Conservation (phyloP, 768 basidiomycete species). For the Serpula lacrymans region DNA sequence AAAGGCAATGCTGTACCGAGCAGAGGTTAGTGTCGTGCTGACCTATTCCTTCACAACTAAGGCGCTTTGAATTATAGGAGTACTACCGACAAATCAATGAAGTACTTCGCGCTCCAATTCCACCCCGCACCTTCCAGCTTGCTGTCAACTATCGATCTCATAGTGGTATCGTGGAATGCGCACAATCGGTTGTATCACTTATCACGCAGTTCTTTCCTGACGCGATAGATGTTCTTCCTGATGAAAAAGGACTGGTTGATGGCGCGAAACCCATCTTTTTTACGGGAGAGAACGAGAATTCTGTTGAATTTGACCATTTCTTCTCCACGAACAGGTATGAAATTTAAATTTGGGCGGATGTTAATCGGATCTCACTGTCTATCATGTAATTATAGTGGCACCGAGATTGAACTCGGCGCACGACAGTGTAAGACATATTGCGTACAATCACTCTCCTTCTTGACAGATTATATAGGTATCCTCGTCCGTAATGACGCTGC, state of each 20-base stretch:
- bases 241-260: conserved; percentile 52
- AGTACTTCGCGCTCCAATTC: conserved; percentile 11
- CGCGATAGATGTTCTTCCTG: conserved; percentile 55
- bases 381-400: conserved; percentile 33
- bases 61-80: conserved; percentile 14
- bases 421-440: conserved; percentile 50
- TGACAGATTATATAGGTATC: conserved; percentile 44
- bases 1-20: conserved; percentile 60
- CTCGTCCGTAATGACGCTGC: conserved; percentile 63
- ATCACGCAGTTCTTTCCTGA: conserved; percentile 61
- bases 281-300: conserved; percentile 41
- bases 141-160: conserved; percentile 68
- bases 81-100: conserved; percentile 13
- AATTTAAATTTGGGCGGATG: too few species aligned
- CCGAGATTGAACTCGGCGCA: conserved; percentile 56
- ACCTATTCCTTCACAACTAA: not conserved
- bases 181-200: conserved; percentile 58
- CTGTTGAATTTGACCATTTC: conserved; percentile 51
- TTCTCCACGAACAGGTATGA: conserved; percentile 47
- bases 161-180: conserved; percentile 71
- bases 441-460: not conserved
- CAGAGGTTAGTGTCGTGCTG: conserved; percentile 43
- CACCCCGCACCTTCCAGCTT: conserved; percentile 51
- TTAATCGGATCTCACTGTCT: too few species aligned
- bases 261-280: conserved; percentile 60